These are phyloP conservation scores for Ceratobasidium sp. DNA, from an alignment of 1,284 basidiomycete genomes.

Conservation along the genomic window DNA sequence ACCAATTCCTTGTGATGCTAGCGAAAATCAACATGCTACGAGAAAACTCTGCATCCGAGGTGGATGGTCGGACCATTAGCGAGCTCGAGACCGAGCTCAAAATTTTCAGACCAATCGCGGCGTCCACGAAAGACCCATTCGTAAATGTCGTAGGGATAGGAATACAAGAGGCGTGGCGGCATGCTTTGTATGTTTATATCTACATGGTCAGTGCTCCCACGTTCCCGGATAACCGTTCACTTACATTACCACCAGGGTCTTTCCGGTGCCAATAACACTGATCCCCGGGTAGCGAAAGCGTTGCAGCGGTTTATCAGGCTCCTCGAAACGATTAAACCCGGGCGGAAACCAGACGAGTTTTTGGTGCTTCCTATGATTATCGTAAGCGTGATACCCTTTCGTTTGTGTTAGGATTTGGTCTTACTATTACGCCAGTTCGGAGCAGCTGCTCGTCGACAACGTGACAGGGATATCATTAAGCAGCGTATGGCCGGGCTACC, in stretches of 20 bases:
- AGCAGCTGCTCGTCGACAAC: not conserved
- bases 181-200: slow-evolving; percentile 27
- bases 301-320: slow-evolving; percentile 7
- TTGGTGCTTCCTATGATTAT: not conserved
- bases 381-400: not conserved
- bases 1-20: slow-evolving; percentile 9
- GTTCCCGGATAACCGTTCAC: no score
- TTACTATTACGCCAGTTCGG: not conserved
- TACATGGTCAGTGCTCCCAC: not conserved
- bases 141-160: slow-evolving; percentile 4
- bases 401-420: not conserved
- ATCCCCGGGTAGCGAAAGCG: slow-evolving; percentile 13
- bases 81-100: slow-evolving; percentile 12
- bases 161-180: slow-evolving; percentile 34
- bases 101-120: not conserved
- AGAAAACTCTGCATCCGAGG: slow-evolving; percentile 7
- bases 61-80: not conserved
- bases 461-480: slow-evolving; percentile 12
- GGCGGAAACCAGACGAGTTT: slow-evolving; percentile 29
- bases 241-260: not conserved
- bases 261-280: slow-evolving; percentile 7
- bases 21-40: slow-evolving; percentile 27
- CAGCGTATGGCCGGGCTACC: not conserved
- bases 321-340: slow-evolving; percentile 5
- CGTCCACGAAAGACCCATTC: not conserved